A percentile compares a stretch with the other conserved stretches of the same genome.
phyloP scores from a whole-genome alignment of 2,329 filamentous ascomycete species.

The Trichophyton schoenleinii region DNA sequence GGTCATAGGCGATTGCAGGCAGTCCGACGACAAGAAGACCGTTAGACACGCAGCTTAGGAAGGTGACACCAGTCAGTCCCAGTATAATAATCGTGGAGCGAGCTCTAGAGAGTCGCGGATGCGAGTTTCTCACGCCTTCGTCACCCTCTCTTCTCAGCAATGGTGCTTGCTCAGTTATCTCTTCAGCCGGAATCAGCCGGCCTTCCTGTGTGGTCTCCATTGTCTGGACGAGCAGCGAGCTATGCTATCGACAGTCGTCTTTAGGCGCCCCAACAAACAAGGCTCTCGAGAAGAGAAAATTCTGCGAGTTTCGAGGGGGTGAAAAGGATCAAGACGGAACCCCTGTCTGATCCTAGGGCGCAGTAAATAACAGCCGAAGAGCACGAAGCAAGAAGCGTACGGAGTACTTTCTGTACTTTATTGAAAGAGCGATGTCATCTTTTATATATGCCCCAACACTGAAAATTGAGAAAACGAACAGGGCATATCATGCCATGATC shows the following conservation, averaged over 20 bases:
- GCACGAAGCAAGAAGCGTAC: too few species aligned
- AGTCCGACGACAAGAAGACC: slow-evolving; percentile 34
- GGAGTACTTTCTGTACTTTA: too few species aligned
- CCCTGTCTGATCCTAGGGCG: background rate
- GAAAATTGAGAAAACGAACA: too few species aligned
- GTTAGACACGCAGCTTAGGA: slow-evolving; percentile 21
- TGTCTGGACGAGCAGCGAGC: background rate
- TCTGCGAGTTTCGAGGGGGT: too few species aligned
- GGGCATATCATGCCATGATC: background rate
- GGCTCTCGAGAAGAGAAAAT: background rate
- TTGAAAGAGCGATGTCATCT: too few species aligned
- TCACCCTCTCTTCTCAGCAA: slow-evolving; percentile 4
- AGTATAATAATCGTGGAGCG: slow-evolving; percentile 7
- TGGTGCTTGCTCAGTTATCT: background rate
- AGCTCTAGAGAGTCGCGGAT: slow-evolving; percentile 6
- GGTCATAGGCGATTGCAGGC: slow-evolving; percentile 30
- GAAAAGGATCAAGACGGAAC: background rate
- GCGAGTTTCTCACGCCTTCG: background rate
- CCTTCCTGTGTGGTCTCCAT: background rate
- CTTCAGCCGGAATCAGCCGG: background rate
- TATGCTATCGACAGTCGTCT: background rate
- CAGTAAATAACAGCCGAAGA: too few species aligned
- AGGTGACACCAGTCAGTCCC: slow-evolving; percentile 14
- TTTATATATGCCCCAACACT: too few species aligned
- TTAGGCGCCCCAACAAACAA: too few species aligned